Conservation (phyloP, 2,329 filamentous ascomycete genomes). For the Microdochium paspali region DNA sequence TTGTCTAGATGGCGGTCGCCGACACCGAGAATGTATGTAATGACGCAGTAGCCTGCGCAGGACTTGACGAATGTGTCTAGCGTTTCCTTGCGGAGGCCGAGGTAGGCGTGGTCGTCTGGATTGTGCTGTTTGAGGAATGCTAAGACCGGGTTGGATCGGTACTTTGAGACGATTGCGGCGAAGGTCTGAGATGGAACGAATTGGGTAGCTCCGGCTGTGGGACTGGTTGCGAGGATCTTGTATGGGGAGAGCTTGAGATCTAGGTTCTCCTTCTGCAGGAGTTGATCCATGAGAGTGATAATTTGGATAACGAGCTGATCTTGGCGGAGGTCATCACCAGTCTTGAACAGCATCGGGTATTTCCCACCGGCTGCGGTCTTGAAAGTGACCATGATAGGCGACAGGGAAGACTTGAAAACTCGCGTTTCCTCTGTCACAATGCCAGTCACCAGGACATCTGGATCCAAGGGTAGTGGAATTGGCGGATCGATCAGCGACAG, state of each 20-base stretch:
- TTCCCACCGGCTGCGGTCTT: conserved; percentile 66
- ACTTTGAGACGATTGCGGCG: conserved; percentile 74
- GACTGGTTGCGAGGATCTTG: conserved; percentile 88
- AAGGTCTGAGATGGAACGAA: conserved; percentile 84
- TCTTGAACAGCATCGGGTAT: conserved; percentile 95
- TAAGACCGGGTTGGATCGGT: conserved; percentile 64
- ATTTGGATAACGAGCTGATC: conserved; percentile 96
- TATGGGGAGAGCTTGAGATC: conserved; percentile 94
- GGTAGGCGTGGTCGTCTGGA: conserved; percentile 69
- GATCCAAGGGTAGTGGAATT: conserved; percentile 80
- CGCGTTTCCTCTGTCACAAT: conserved; percentile 76
- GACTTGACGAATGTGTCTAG: conserved; percentile 95
- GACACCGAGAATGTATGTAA: conserved; percentile 94
- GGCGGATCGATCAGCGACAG: conserved; percentile 75
- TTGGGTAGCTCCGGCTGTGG: conserved; percentile 81
- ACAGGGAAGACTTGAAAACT: conserved; percentile 92
- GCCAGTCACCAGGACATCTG: conserved; percentile 68
- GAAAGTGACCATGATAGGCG: conserved; percentile 85
- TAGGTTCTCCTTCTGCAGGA: conserved; percentile 90
- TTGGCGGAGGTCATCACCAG: conserved; percentile 89
- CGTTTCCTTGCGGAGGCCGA: conserved; percentile 83
- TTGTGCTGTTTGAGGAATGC: conserved; percentile 85
- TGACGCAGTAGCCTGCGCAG: conserved; percentile 95
- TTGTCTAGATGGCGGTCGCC: conserved; percentile 96
- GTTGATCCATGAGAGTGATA: conserved; percentile 94